Evolutionary conservation across 1,284 basidiomycete genomes (phyloP), one percentile per base, ranked within the genome.

Genomic region (Ganoderma resinaceum): DNA sequence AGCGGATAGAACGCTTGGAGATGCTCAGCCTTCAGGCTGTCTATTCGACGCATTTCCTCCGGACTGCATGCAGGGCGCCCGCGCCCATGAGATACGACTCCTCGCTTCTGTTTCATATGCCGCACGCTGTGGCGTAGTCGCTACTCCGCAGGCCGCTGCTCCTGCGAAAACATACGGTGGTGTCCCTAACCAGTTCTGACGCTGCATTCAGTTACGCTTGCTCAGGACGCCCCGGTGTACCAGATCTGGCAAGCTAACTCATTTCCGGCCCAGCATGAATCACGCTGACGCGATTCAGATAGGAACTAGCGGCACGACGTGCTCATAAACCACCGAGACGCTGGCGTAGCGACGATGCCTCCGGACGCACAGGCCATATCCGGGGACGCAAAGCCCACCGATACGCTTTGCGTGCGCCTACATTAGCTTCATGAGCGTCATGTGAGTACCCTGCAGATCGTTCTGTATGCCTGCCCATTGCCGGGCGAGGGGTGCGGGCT

Each of bases 231-330:
- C 58, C 46, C 38, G 23, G 37, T 60, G 37, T 9, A 23, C 37
- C 38, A 9, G 37, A 40, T n/a, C 20, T 26, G 38, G 37, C n/a
- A 38, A 60, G 58, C 38, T 40, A n/a, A 38, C 42, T 40, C 58
- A 60, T 60, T 40, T 60, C 58, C 58, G 58, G 38, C 38, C 38
- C 37, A 2, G 23, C 42, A 60, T 60, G 58, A 60, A 60, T 29
- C 23, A 62, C 20, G 59, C 59, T 61, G 59, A 61, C 37, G 23
- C n/a, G 9, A 23, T 53, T 37, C 35, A 35, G 62, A 63, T 52
- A 52, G 62, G 62, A 63, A 63, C 31, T 63, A 53, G 35, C 49
- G 62, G 62, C 33, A n/a, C 62, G 49, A 49, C 49, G 1, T 52
- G 35, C 33, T 53, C 62, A 63, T 35, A 63, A 52, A 53, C 46